These are phyloP conservation scores for Trichosanthes truncata DNA, from an alignment of 306 rosid genomes.

Conservation along the genomic window DNA sequence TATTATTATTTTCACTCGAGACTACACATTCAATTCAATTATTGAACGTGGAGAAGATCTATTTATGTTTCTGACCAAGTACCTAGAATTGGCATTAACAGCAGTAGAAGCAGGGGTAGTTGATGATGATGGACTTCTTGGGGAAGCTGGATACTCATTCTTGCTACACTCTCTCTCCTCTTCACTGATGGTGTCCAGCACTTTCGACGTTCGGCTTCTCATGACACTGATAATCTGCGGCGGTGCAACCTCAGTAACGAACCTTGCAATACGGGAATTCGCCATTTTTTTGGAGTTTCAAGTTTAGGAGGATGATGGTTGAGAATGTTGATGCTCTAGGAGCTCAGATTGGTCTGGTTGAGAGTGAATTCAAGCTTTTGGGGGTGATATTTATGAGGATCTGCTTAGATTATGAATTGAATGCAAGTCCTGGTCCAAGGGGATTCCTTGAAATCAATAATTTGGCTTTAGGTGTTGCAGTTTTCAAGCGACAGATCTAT, in stretches of 20 bases:
- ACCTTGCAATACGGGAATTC: constrained; percentile 60
- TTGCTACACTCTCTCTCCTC: constrained; percentile 53
- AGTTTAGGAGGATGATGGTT: background rate
- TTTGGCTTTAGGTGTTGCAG: background rate
- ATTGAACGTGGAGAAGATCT: constrained; percentile 19
- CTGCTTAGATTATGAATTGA: background rate
- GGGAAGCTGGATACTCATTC: constrained; percentile 9
- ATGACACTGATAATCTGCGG: constrained; percentile 77
- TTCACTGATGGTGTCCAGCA: constrained; percentile 80
- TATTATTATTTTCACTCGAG: background rate
- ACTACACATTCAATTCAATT: constrained; percentile 10
- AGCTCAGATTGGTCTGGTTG: background rate
- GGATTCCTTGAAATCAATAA: background rate
- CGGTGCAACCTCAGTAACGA: constrained; percentile 87
- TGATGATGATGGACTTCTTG: background rate
- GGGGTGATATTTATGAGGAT: background rate
- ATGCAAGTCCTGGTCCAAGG: background rate
- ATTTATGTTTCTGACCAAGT: constrained; percentile 21
- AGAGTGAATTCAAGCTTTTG: background rate
- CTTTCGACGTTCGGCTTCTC: constrained; percentile 64
- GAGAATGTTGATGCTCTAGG: background rate
- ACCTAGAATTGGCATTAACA: constrained; percentile 4
- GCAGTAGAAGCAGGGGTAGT: constrained; percentile 8
- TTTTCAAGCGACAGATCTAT: background rate
- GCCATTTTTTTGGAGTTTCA: constrained; percentile 36